A percentile compares a stretch with the other conserved stretches of the same genome.
phyloP scores from a whole-genome alignment of 148 eudicot genomes.

The Rheum nobile region DNA sequence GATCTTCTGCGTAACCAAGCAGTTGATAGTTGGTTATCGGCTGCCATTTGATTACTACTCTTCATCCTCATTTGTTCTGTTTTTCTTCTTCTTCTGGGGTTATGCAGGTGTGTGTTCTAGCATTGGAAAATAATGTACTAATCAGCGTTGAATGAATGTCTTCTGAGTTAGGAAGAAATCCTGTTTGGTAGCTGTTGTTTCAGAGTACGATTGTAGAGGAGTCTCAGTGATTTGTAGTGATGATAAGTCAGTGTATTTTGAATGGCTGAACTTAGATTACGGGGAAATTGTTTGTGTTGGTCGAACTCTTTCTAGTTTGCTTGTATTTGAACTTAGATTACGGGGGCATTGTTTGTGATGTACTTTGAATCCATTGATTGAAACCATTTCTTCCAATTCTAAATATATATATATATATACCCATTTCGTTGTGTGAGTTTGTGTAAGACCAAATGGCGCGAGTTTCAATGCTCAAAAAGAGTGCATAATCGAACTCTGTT shows the following conservation, averaged over 20 bases:
- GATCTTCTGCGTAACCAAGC: constrained; percentile 5
- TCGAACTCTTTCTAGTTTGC: neutral
- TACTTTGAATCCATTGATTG: neutral
- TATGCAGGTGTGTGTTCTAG: neutral
- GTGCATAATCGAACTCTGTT: no score
- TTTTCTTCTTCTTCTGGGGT: neutral
- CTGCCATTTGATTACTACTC: neutral
- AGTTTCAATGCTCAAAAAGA: no score
- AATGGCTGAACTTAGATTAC: constrained; percentile 5
- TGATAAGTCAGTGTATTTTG: constrained; percentile 7
- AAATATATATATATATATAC: no score
- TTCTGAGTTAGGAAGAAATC: constrained; percentile 4
- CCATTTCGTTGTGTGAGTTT: neutral
- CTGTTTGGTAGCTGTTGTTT: neutral
- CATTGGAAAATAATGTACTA: neutral
- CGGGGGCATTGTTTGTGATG: no score
- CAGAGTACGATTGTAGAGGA: constrained; percentile 1
- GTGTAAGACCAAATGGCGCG: neutral
- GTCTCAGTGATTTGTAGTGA: constrained; percentile 5
- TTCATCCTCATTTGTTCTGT: neutral
- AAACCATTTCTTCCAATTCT: no score
- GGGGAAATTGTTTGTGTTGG: neutral
- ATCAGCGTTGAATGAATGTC: neutral
- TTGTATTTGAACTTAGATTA: neutral
- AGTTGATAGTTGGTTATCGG: neutral